Conservation (phyloP, 2,329 filamentous ascomycete species). For the Pseudogymnoascus destructans region DNA sequence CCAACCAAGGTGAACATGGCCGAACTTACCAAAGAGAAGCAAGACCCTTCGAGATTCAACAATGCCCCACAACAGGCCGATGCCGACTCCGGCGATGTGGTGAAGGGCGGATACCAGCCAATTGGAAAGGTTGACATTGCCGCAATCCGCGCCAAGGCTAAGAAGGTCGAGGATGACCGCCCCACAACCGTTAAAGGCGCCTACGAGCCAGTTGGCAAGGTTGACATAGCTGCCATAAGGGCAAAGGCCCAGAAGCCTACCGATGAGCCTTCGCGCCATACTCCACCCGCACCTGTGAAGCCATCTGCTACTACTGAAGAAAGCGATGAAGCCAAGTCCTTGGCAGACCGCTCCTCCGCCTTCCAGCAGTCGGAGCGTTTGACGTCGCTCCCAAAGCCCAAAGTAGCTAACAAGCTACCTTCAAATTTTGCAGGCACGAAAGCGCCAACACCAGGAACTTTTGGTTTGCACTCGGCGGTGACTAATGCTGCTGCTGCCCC, state of each 20-base stretch:
- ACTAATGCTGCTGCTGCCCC: constrained; percentile 37
- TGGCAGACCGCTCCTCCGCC: constrained; percentile 64
- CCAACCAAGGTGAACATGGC: constrained; percentile 92
- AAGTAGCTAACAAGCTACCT: constrained; percentile 79
- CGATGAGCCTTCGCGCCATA: constrained; percentile 25
- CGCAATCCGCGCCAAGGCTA: constrained; percentile 66
- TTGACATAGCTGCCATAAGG: constrained; percentile 90
- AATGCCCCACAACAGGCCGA: constrained; percentile 34
- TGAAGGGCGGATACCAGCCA: constrained; percentile 81
- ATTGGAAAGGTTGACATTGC: constrained; percentile 96
- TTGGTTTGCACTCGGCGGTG: constrained; percentile 50
- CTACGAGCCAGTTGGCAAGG: constrained; percentile 91
- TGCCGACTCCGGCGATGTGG: constrained; percentile 42
- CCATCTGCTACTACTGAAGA: constrained; percentile 28
- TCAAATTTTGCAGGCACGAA: constrained; percentile 77
- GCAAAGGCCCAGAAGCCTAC: constrained; percentile 60
- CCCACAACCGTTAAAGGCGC: constrained; percentile 79
- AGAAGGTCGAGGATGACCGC: constrained; percentile 59
- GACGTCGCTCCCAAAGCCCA: constrained; percentile 83
- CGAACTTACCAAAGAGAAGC: constrained; percentile 63
- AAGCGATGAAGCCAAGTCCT: constrained; percentile 42
- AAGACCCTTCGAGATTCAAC: constrained; percentile 50
- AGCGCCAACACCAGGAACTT: constrained; percentile 61
- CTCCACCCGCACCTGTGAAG: constrained; percentile 33
- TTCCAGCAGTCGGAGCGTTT: constrained; percentile 70